Percentiles rank a stretch among this genome's conserved stretches.
These are phyloP conservation scores for Albizia julibrissin DNA, from an alignment of 306 rosid genomes.

Conservation along the genomic window DNA sequence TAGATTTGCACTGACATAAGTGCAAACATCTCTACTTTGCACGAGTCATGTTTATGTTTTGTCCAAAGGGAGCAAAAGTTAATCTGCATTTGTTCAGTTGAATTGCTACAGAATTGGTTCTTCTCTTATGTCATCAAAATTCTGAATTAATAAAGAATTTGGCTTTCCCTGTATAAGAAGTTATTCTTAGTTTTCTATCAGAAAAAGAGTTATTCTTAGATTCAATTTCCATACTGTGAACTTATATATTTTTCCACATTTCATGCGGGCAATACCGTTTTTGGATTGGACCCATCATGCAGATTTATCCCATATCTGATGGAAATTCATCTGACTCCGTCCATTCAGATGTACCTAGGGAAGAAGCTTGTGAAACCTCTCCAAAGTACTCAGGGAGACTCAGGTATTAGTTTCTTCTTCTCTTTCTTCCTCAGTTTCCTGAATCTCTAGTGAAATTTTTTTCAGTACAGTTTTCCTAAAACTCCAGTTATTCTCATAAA, in stretches of 20 bases:
- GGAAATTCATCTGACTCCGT: conserved; percentile 51
- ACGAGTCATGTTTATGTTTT: background rate
- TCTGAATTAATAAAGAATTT: background rate
- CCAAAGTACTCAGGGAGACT: conserved; percentile 53
- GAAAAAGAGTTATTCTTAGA: background rate
- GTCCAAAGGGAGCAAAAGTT: conserved; percentile 5
- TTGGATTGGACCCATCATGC: conserved; percentile 37
- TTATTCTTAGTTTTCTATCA: background rate
- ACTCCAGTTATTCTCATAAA: background rate
- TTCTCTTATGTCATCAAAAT: background rate
- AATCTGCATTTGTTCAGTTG: conserved; percentile 21
- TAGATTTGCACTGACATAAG: background rate
- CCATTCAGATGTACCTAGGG: conserved; percentile 43
- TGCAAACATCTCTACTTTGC: conserved; percentile 14
- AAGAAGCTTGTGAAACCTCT: conserved; percentile 61
- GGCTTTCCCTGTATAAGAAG: background rate
- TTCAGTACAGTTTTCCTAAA: background rate
- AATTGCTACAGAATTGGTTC: conserved; percentile 1
- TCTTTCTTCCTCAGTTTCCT: conserved; percentile 18
- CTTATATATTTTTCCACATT: conserved; percentile 13
- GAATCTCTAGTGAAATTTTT: background rate
- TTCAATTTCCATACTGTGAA: conserved; percentile 23
- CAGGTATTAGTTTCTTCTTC: conserved; percentile 50
- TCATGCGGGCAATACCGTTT: conserved; percentile 23
- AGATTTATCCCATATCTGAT: conserved; percentile 74